phyloP scores from a whole-genome alignment of 129 eudicot genomes.

The Flaveria trinervia region DNA sequence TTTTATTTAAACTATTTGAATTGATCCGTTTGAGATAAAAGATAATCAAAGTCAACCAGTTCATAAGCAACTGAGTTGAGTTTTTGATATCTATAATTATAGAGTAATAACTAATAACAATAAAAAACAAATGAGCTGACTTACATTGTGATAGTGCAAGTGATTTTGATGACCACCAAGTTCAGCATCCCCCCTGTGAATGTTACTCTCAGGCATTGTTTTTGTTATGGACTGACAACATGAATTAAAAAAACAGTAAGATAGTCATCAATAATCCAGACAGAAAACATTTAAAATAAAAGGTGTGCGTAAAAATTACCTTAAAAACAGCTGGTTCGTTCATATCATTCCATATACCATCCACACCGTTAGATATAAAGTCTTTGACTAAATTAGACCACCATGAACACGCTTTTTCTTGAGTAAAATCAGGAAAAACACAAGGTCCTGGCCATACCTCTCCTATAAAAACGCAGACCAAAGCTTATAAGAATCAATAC shows the following conservation, averaged over 20 bases:
- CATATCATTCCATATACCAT: slow-evolving; percentile 99
- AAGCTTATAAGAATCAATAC: slow-evolving; percentile 23
- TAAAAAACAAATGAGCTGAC: neutral
- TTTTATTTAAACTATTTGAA: neutral
- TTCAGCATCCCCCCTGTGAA: slow-evolving; percentile 82
- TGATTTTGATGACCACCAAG: slow-evolving; percentile 91
- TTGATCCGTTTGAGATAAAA: neutral
- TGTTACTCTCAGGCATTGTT: slow-evolving; percentile 94
- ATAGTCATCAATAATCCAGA: slow-evolving; percentile 19
- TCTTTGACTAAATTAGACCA: slow-evolving; percentile 87
- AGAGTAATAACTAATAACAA: too few species aligned
- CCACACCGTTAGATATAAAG: slow-evolving; percentile 79
- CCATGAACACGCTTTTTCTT: slow-evolving; percentile 83
- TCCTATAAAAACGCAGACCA: slow-evolving; percentile 42
- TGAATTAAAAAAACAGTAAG: neutral
- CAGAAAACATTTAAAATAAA: neutral
- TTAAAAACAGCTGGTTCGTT: slow-evolving; percentile 93
- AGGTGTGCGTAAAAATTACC: slow-evolving; percentile 41
- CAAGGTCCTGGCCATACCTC: slow-evolving; percentile 99
- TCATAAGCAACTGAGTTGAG: neutral
- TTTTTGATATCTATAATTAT: neutral
- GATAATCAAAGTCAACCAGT: neutral
- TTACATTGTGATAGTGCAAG: slow-evolving; percentile 89
- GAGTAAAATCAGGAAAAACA: slow-evolving; percentile 94
- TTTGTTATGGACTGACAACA: slow-evolving; percentile 67